These are phyloP conservation scores for Nadsonia fulvescens DNA, from an alignment of 805 yeast species.

Conservation along the genomic window DNA sequence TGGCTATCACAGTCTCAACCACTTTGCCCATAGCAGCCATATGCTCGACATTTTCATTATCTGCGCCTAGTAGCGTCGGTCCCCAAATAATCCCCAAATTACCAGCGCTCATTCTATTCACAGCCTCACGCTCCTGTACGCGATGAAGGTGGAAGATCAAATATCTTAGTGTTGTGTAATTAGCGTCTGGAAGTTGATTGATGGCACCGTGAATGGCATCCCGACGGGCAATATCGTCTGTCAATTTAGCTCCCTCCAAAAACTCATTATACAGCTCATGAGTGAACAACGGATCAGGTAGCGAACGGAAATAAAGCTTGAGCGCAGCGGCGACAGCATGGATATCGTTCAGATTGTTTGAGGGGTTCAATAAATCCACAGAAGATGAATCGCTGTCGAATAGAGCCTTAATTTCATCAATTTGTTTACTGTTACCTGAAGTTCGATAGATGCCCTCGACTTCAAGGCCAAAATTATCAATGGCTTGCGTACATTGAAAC, in stretches of 20 bases:
- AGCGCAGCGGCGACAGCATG: slow-evolving; percentile 75
- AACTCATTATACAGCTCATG: slow-evolving; percentile 41
- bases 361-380: slow-evolving; percentile 33
- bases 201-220: slow-evolving; percentile 72
- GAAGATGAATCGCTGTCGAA: slow-evolving; percentile 47
- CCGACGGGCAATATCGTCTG: slow-evolving; percentile 40
- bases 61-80: slow-evolving; percentile 60
- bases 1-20: slow-evolving; percentile 66
- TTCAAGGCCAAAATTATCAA: slow-evolving; percentile 70
- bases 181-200: slow-evolving; percentile 83
- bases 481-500: slow-evolving; percentile 68
- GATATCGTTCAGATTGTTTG: slow-evolving; percentile 54
- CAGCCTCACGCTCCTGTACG: slow-evolving; percentile 41
- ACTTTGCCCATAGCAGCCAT: slow-evolving; percentile 60
- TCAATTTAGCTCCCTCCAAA: slow-evolving; percentile 52
- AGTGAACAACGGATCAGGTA: slow-evolving; percentile 79
- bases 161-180: slow-evolving; percentile 78
- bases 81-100: slow-evolving; percentile 91
- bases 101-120: slow-evolving; percentile 67
- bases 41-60: slow-evolving; percentile 48
- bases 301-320: slow-evolving; percentile 62
- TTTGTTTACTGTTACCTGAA: slow-evolving; percentile 58
- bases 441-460: slow-evolving; percentile 82
- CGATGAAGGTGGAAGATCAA: slow-evolving; percentile 71
- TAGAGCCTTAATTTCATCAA: slow-evolving; percentile 51